Evolutionary conservation across 371 early-diverging fungal species (phyloP), one percentile per base, ranked within the genome.

Genomic region (Mortierella sp.): DNA sequence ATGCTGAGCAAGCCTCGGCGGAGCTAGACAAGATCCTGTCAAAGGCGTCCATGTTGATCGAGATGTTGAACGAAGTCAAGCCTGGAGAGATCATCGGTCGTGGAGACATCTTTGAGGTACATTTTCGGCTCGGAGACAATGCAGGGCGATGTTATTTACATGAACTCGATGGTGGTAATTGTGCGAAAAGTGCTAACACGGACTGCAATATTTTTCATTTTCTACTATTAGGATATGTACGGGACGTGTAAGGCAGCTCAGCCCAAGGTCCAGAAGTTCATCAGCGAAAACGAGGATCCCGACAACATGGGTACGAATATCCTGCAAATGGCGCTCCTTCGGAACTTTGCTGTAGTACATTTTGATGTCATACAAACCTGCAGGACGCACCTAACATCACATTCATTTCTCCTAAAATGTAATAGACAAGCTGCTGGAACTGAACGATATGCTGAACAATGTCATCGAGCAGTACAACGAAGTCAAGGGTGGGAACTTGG

Each of bases 21-120:
- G 98, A 97, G 82, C 84, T 98, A 34, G 93, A 95, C 57, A 92
- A 91, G 47, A 94, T 98, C 42, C 94, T 96, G 81, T 92, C 92
- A 57, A 96, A 96, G 78, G 94, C 94, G 1, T 90, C 89, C 19
- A 88, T 96, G 63, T 84, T 98, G 48, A 94, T 94, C 76, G 96
- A 97, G 80, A 92, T 96, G 89, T 81, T 98, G 72, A 92, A 92
- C 73, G 91, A 89, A 55, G 90, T 94, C 68, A 92, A 91, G 70
- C 89, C 94, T 10, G 94, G 93, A 16, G 93, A 93, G 38, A 90
- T 88, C 26, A 89, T 94, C 71, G 95, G 94, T 9, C 88, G 89
- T n/a, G 88, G 90, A 47, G 91, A 91, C 48, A 92, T 91, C 24
- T 89, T 95, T 80, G 91, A 91, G 86, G 92, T 91, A 76, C 75